Conservation (phyloP, 352 stramenopile species). For the Pythium aquatile region DNA sequence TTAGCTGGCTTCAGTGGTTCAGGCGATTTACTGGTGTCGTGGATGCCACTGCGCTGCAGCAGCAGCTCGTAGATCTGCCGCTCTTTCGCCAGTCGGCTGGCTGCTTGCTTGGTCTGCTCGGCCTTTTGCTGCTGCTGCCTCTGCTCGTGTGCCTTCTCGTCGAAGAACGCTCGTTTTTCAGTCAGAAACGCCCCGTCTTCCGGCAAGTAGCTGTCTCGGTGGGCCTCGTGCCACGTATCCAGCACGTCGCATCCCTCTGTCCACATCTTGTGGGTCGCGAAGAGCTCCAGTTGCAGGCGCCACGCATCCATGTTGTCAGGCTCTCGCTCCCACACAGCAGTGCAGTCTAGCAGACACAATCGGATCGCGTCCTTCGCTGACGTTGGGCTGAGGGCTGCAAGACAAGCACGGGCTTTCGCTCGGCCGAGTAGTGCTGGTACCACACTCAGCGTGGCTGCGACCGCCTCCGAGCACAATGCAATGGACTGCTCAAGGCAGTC, state of each 20-base stretch:
- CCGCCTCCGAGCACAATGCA: slow-evolving; percentile 22
- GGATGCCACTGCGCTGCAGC: slow-evolving; percentile 10
- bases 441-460: slow-evolving; percentile 21
- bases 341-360: slow-evolving; percentile 25
- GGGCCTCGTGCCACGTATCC: background rate
- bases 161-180: background rate
- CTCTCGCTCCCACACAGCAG: slow-evolving; percentile 15
- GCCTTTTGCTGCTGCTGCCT: background rate
- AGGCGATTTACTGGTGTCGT: background rate
- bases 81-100: slow-evolving; percentile 10
- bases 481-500: slow-evolving; percentile 13
- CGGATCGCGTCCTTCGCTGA: slow-evolving; percentile 5
- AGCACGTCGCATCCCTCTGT: slow-evolving; percentile 9
- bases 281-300: slow-evolving; percentile 13
- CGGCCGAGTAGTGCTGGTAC: slow-evolving; percentile 23
- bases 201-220: background rate
- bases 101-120: background rate
- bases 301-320: slow-evolving; percentile 20
- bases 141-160: slow-evolving; percentile 8
- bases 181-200: slow-evolving; percentile 17
- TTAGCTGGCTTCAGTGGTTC: background rate
- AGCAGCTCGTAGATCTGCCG: slow-evolving; percentile 10
- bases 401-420: slow-evolving; percentile 11
- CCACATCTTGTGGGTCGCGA: slow-evolving; percentile 26
- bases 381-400: background rate